Conservation (phyloP, 2,329 filamentous ascomycete genomes). For the Fusarium incarnatum region DNA sequence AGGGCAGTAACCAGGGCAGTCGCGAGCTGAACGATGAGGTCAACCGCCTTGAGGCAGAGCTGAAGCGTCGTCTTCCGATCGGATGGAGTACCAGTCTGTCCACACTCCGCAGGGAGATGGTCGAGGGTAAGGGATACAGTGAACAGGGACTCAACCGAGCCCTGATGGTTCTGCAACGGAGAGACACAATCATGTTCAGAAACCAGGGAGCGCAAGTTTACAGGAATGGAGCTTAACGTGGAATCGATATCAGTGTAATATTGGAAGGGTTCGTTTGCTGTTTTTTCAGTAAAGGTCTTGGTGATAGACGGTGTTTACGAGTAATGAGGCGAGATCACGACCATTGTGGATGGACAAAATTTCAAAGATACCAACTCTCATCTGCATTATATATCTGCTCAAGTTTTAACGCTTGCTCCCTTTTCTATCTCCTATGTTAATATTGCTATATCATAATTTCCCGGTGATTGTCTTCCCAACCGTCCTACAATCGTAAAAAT, state of each 20-base stretch:
- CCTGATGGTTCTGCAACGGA: conserved; percentile 84
- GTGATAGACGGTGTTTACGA: conserved; percentile 39
- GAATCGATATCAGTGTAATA: conserved; percentile 23
- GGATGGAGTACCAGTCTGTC: conserved; percentile 94
- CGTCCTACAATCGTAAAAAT: background rate
- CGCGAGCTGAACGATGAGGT: conserved; percentile 94
- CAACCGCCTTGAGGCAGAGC: conserved; percentile 85
- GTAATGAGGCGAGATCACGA: conserved; percentile 37
- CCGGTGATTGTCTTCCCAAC: background rate
- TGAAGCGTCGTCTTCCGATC: conserved; percentile 87
- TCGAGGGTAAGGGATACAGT: conserved; percentile 89
- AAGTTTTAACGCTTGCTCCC: background rate
- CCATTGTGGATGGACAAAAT: conserved; percentile 11
- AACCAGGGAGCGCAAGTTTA: conserved; percentile 82
- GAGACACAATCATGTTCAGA: conserved; percentile 86
- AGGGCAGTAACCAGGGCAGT: conserved; percentile 84
- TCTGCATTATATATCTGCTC: background rate
- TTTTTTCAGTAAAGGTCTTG: conserved; percentile 20
- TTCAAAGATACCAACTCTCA: conserved; percentile 17
- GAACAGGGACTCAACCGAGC: conserved; percentile 88
- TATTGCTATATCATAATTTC: background rate
- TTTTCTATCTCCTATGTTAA: background rate
- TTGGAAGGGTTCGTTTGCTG: conserved; percentile 21
- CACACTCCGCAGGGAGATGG: conserved; percentile 88
- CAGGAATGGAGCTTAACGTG: conserved; percentile 71